A percentile compares a stretch with the other conserved stretches of the same genome.
Conservation (phyloP, 805 yeast species). For the Pichia manshurica region DNA sequence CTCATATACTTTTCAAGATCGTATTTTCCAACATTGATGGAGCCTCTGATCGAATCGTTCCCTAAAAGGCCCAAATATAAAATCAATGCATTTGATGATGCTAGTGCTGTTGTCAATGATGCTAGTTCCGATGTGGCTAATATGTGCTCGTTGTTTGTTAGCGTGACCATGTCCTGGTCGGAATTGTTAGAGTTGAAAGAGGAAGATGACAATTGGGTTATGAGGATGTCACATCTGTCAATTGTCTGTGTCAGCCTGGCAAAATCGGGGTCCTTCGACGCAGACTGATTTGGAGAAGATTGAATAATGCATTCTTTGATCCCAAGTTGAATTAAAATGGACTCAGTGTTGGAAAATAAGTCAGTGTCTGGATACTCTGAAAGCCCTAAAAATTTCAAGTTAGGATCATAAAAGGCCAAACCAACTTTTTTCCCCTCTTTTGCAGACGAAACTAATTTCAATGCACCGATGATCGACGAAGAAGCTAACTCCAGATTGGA, state of each 20-base stretch:
- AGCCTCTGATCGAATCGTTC: slow-evolving; percentile 49
- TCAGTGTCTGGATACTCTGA: slow-evolving; percentile 85
- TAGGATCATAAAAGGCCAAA: slow-evolving; percentile 72
- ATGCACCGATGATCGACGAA: slow-evolving; percentile 47
- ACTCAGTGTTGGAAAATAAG: slow-evolving; percentile 77
- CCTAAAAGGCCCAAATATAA: slow-evolving; percentile 60
- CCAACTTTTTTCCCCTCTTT: slow-evolving; percentile 57
- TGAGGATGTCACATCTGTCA: slow-evolving; percentile 71
- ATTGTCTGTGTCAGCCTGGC: slow-evolving; percentile 64
- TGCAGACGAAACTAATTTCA: slow-evolving; percentile 36
- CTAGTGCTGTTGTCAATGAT: slow-evolving; percentile 45
- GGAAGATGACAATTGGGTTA: slow-evolving; percentile 51
- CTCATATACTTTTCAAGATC: slow-evolving; percentile 79
- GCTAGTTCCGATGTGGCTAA: slow-evolving; percentile 52
- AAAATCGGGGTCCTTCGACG: slow-evolving; percentile 43
- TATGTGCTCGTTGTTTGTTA: slow-evolving; percentile 52
- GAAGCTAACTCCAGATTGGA: slow-evolving; percentile 11
- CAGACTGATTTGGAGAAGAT: slow-evolving; percentile 8
- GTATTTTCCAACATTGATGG: slow-evolving; percentile 56
- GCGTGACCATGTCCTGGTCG: slow-evolving; percentile 70
- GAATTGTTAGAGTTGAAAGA: slow-evolving; percentile 62
- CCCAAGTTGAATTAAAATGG: slow-evolving; percentile 80
- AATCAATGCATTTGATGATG: slow-evolving; percentile 64
- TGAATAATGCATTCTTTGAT: slow-evolving; percentile 78
- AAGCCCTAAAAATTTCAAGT: slow-evolving; percentile 58